These are phyloP conservation scores for Allomyces macrogynus DNA, from an alignment of 192 early-diverging fungal species.

Conservation along the genomic window DNA sequence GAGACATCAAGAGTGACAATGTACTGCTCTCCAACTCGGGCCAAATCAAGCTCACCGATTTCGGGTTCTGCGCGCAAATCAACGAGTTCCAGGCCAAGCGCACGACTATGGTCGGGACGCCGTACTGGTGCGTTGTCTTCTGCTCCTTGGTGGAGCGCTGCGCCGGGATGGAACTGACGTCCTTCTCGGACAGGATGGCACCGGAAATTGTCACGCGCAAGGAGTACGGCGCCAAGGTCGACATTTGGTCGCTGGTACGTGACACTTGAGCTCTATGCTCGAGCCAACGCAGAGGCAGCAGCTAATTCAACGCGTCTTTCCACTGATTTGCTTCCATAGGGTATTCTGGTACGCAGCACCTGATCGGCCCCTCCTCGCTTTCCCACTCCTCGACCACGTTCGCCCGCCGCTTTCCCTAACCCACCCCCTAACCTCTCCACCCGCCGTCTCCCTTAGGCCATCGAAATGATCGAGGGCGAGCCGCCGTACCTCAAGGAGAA, in stretches of 20 bases:
- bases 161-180: not conserved
- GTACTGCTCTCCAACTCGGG: conserved; percentile 58
- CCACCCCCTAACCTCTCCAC: too few relatives aligned
- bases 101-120: conserved; percentile 23
- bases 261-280: too few relatives aligned
- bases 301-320: too few relatives aligned
- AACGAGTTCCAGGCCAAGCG: conserved; percentile 21
- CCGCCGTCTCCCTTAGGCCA: conserved; percentile 28
- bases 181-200: not conserved
- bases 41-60: conserved; percentile 61
- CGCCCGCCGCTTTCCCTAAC: too few relatives aligned
- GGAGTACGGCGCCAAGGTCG: conserved; percentile 37
- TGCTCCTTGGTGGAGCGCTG: not conserved
- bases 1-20: conserved; percentile 78
- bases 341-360: not conserved
- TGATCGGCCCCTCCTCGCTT: too few relatives aligned
- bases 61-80: conserved; percentile 36
- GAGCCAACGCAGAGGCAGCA: too few relatives aligned
- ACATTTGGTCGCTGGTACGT: conserved; percentile 33
- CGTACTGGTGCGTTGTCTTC: conserved; percentile 17
- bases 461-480: too few relatives aligned
- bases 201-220: conserved; percentile 39
- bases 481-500: too few relatives aligned
- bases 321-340: not conserved
- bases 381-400: too few relatives aligned